Base-by-base conservation (phyloP, 139 green algal genomes). In the Monoraphidium neglectum region DNA sequence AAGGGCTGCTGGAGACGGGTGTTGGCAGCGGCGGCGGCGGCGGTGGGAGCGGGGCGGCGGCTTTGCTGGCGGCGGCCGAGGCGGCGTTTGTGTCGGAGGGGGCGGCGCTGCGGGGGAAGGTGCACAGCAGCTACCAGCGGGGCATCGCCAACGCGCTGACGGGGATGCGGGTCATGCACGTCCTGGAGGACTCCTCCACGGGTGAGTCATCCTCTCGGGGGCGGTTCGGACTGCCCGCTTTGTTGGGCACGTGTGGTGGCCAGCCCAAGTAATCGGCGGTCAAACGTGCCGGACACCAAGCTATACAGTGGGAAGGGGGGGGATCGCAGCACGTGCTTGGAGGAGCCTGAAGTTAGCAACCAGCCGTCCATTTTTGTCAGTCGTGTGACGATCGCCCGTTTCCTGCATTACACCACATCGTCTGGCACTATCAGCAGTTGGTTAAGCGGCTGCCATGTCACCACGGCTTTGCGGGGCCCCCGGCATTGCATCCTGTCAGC, bases 81-180 rank as follows among this genome's bases (percentile, higher is more conserved):
- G 61, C 65, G 60, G 47, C 60, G 35, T 68, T 70, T 53, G 49
- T 38, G 54, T 36, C 47, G 21, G 49, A 74, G 65, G 64, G 30
- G 15, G 38, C 43, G 37, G 35, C 38, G 8, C 74, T 80, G 65
- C n/a, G 69, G 53, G 30, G 28, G 33, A 46, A 69, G 60, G 68
- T 83, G 47, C 83, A 88, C 76, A 83, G 73, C 74, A 72, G 51
- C 63, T 88, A 88, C 68, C 83, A 88, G 74, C 79, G 83, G 12
- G 24, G 38, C 15, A 86, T 88, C 32, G 83, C 83, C 46, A 83
- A 79, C 51, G 62, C 59, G 16, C 73, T 88, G 23, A 66, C 79
- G 18, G 68, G 35, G 23, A 53, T 83, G 70, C 28, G 77, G 46
- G 35, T 71, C 10, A 78, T 86, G 83, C 79, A 86, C 66, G 47